Base-by-base conservation (phyloP, 2,329 filamentous ascomycete species). In the Colletotrichum siamense region DNA sequence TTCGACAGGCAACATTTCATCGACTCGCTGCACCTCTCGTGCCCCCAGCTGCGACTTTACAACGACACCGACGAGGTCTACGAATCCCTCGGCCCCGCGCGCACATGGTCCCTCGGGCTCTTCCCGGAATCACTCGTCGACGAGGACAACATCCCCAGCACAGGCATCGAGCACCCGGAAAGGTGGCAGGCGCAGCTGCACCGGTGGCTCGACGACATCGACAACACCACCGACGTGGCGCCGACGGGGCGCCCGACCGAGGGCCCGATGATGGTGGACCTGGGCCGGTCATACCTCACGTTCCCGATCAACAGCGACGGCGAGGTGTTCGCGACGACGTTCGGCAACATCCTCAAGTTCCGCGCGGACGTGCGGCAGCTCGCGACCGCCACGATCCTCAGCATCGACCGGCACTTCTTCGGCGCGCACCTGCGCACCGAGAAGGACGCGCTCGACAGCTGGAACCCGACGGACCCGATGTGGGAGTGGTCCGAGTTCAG, bases 231-330 rank as follows among this genome's bases (percentile, higher is more conserved):
- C 12, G 63, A 65, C 28, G 15, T 26, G 1, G 76, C 66, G 69
- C 70, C 80, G 67, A 69, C 81, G 75, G 73, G 73, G 3, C 30
- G 8, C 2, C 57, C n/a, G 8, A 75, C 26, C 66, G 66, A 77
- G 2, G 69, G 52, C 4, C 81, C 82, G 2, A 78, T 83, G 12
- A 79, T 83, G 72, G 77, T 83, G 30, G 71, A 76, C 59, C 73
- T 81, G 22, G 82, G 81, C 36, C 84, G 84, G 74, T 83, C 83
- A 0, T 85, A 83, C 73, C 81, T 85, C 61, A 81, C 84, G 44
- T 86, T 85, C 65, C 85, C 84, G 8, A 82, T 82, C 9, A 78
- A 79, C 65, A 80, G 79, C 61, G 84, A 86, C 75, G 84, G 84
- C 63, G 79, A 80, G 55, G 78, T 72, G 9, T 83, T 86, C 39